These are phyloP conservation scores for Rutstroemia sydowiana DNA, from an alignment of 2,329 filamentous ascomycete genomes.

Conservation along the genomic window DNA sequence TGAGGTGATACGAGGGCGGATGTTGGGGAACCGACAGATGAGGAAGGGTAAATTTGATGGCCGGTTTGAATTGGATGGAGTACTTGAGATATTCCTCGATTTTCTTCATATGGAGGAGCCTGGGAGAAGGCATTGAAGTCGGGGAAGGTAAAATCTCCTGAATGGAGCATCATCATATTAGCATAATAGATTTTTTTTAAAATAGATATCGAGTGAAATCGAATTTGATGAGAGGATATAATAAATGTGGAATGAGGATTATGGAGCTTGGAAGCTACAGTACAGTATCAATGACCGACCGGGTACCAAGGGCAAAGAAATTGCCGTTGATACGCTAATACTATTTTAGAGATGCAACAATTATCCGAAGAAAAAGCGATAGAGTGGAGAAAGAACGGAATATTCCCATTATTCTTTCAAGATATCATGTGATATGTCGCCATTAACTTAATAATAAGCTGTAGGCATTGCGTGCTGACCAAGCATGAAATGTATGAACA, in stretches of 20 bases:
- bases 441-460: slow-evolving; percentile 9
- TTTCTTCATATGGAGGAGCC: slow-evolving; percentile 15
- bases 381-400: neutral
- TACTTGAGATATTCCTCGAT: slow-evolving; percentile 9
- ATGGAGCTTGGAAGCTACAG: slow-evolving; percentile 4
- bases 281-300: neutral
- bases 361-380: neutral
- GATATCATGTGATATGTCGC: slow-evolving; percentile 26
- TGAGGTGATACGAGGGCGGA: slow-evolving; percentile 24
- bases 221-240: slow-evolving; percentile 1
- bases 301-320: neutral
- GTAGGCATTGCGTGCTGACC: slow-evolving; percentile 6
- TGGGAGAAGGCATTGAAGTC: slow-evolving; percentile 26
- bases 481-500: neutral
- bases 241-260: slow-evolving; percentile 6
- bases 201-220: neutral
- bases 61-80: slow-evolving; percentile 17
- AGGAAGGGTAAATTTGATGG: slow-evolving; percentile 15
- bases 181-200: slow-evolving; percentile 8
- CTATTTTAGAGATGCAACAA: neutral
- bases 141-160: slow-evolving; percentile 28
- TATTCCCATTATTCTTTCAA: neutral
- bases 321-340: slow-evolving; percentile 2
- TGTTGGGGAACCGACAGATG: slow-evolving; percentile 15
- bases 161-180: slow-evolving; percentile 22